phyloP scores from a whole-genome alignment of 2,329 filamentous ascomycete species.

The Parastagonospora nodorum region DNA sequence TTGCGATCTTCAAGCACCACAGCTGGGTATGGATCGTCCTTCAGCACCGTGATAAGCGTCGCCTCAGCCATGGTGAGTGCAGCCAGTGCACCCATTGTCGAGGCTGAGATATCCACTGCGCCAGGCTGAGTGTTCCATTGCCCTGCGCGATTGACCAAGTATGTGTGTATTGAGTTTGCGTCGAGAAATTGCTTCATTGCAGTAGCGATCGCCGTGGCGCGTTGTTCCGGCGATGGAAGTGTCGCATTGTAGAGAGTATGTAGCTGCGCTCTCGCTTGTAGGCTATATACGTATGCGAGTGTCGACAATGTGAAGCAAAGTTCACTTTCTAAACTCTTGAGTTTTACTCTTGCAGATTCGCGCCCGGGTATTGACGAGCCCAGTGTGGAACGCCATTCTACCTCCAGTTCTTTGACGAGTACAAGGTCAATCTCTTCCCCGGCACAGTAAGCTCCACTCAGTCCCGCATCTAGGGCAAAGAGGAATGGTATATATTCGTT shows the following conservation, averaged over 20 bases:
- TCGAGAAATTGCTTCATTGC: conserved; percentile 80
- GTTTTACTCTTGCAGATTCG: conserved; percentile 68
- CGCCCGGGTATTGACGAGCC: conserved; percentile 63
- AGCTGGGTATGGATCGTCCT: conserved; percentile 91
- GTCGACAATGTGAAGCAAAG: conserved; percentile 78
- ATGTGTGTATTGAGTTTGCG: conserved; percentile 77
- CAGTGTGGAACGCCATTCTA: conserved; percentile 82
- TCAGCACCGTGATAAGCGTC: conserved; percentile 85
- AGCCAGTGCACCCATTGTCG: conserved; percentile 52
- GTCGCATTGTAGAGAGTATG: conserved; percentile 73
- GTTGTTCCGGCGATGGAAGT: conserved; percentile 62
- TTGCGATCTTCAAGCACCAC: conserved; percentile 82
- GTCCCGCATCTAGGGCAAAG: conserved; percentile 73
- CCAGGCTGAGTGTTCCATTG: conserved; percentile 41
- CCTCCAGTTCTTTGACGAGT: conserved; percentile 69
- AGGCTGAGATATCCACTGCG: conserved; percentile 50
- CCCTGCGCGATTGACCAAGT: conserved; percentile 64
- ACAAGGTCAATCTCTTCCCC: conserved; percentile 71
- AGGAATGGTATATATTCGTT: conserved; percentile 84
- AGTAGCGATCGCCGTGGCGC: conserved; percentile 70
- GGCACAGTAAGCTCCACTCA: conserved; percentile 61
- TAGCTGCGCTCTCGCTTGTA: conserved; percentile 73
- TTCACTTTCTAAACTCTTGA: conserved; percentile 80
- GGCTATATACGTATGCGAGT: conserved; percentile 73
- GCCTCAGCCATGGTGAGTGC: conserved; percentile 82